Percentiles rank a stretch among this genome's conserved stretches.
These are phyloP conservation scores for Penstemon barbatus DNA, from an alignment of 257 asterid species.

Conservation along the genomic window DNA sequence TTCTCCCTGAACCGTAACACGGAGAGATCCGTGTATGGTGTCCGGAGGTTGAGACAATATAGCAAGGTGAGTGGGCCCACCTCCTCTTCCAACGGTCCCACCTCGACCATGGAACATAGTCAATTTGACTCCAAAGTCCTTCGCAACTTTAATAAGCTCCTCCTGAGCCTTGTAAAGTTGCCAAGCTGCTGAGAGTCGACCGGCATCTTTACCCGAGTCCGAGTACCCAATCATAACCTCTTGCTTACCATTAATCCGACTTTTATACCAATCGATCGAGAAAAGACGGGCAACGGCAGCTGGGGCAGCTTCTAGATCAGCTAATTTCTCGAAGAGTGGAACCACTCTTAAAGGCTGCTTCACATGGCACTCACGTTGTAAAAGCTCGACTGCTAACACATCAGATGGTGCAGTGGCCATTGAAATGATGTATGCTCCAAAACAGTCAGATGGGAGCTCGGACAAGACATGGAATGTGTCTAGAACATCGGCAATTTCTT, in stretches of 20 bases:
- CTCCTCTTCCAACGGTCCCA: constrained; percentile 75
- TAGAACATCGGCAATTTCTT: constrained; percentile 57
- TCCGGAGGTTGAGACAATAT: constrained; percentile 76
- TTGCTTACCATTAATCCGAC: constrained; percentile 57
- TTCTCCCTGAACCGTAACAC: constrained; percentile 75
- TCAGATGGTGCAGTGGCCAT: constrained; percentile 71
- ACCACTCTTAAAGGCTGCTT: constrained; percentile 54
- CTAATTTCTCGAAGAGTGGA: constrained; percentile 63
- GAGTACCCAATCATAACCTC: constrained; percentile 82
- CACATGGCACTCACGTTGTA: constrained; percentile 69
- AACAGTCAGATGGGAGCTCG: constrained; percentile 65
- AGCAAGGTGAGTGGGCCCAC: constrained; percentile 71
- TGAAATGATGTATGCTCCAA: constrained; percentile 73
- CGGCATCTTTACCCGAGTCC: constrained; percentile 73
- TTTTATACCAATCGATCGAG: constrained; percentile 63
- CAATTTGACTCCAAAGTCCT: constrained; percentile 55
- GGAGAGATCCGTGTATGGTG: constrained; percentile 57
- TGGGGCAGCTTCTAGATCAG: constrained; percentile 62
- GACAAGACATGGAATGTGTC: constrained; percentile 55
- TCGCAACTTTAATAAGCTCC: constrained; percentile 63
- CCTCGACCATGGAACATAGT: constrained; percentile 78
- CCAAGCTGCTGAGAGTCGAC: constrained; percentile 69
- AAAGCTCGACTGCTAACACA: constrained; percentile 64
- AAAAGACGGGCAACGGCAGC: constrained; percentile 64
- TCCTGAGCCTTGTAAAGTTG: constrained; percentile 70